phyloP scores from a whole-genome alignment of 2,329 filamentous ascomycete genomes.

The Sordariomycetes sp. region DNA sequence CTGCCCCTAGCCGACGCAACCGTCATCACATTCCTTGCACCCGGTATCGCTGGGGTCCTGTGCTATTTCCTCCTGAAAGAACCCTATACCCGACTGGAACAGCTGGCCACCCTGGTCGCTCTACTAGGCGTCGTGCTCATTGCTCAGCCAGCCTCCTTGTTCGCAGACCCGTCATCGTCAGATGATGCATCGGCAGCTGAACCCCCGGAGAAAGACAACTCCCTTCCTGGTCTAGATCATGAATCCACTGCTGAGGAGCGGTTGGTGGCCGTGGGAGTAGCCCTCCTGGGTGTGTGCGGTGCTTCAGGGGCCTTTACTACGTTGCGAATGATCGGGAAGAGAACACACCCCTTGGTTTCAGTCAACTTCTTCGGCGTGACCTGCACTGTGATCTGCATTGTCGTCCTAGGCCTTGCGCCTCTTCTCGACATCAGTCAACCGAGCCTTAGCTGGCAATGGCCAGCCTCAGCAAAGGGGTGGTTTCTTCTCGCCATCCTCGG shows the following conservation, averaged over 20 bases:
- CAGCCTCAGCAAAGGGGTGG: slow-evolving; percentile 47
- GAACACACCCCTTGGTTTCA: slow-evolving; percentile 72
- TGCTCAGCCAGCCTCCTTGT: slow-evolving; percentile 57
- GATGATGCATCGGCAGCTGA: too few relatives aligned
- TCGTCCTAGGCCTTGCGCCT: slow-evolving; percentile 46
- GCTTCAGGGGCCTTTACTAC: slow-evolving; percentile 64
- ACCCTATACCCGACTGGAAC: slow-evolving; percentile 69
- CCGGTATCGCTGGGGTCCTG: slow-evolving; percentile 68
- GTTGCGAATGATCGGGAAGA: slow-evolving; percentile 70
- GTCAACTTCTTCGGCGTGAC: slow-evolving; percentile 76
- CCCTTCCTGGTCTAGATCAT: slow-evolving; percentile 21
- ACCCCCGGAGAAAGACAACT: slow-evolving; percentile 1
- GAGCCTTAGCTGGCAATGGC: slow-evolving; percentile 31
- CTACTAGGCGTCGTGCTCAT: slow-evolving; percentile 76
- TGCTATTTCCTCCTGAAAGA: slow-evolving; percentile 69
- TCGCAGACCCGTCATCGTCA: slow-evolving; percentile 20
- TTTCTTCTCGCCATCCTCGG: slow-evolving; percentile 59
- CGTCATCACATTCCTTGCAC: slow-evolving; percentile 80
- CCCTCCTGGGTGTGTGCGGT: slow-evolving; percentile 69
- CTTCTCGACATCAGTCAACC: slow-evolving; percentile 35
- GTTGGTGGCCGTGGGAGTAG: slow-evolving; percentile 59
- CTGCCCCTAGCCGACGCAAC: slow-evolving; percentile 80
- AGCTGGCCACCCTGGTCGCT: slow-evolving; percentile 66
- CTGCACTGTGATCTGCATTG: slow-evolving; percentile 57
- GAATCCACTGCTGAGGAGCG: slow-evolving; percentile 52